A percentile compares a stretch with the other conserved stretches of the same genome.
Conservation (phyloP, 768 basidiomycete genomes). For the Suillus tomentosus region DNA sequence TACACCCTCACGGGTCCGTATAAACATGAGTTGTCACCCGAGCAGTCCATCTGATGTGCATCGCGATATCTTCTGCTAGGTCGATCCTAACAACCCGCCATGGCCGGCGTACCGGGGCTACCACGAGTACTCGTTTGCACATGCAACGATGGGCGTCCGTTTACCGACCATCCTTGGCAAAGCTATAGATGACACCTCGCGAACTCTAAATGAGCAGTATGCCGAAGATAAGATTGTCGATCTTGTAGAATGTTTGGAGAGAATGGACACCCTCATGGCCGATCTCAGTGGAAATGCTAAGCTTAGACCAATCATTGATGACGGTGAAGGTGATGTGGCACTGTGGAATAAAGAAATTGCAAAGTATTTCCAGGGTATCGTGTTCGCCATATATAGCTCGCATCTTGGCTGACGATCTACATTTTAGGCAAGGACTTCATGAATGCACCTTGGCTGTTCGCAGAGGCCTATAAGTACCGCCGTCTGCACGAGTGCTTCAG, state of each 20-base stretch:
- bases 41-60: slow-evolving; percentile 3
- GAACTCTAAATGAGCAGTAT: slow-evolving; percentile 85
- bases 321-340: slow-evolving; percentile 88
- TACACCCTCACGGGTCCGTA: slow-evolving; percentile 65
- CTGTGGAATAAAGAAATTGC: slow-evolving; percentile 98
- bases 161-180: slow-evolving; percentile 95
- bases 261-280: slow-evolving; percentile 88
- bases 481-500: slow-evolving; percentile 93
- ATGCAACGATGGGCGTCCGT: slow-evolving; percentile 96
- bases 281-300: slow-evolving; percentile 85
- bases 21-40: slow-evolving; percentile 13
- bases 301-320: slow-evolving; percentile 86
- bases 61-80: slow-evolving; percentile 36
- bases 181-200: slow-evolving; percentile 88
- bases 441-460: slow-evolving; percentile 96
- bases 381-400: background rate
- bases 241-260: slow-evolving; percentile 80
- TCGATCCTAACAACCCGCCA: slow-evolving; percentile 83
- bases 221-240: slow-evolving; percentile 84
- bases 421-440: slow-evolving; percentile 81
- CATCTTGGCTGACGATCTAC: background rate
- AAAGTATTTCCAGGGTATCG: slow-evolving; percentile 82
- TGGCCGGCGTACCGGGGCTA: slow-evolving; percentile 83
- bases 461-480: slow-evolving; percentile 92
- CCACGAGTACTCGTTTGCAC: slow-evolving; percentile 80